These are phyloP conservation scores for Cordyceps fumosorosea DNA, from an alignment of 2,329 filamentous ascomycete genomes.

Conservation along the genomic window DNA sequence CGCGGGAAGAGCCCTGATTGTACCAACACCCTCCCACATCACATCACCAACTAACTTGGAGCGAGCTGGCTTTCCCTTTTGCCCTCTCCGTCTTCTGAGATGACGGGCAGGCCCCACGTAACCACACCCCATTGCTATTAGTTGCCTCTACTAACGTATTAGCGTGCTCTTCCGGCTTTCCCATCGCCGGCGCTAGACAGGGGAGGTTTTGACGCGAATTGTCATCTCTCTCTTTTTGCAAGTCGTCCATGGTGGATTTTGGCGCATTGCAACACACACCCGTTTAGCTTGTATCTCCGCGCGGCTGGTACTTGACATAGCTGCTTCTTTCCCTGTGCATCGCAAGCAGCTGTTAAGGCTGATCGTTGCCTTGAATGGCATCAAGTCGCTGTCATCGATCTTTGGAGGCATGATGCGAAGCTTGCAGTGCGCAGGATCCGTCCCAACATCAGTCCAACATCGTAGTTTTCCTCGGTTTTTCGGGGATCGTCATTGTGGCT, in stretches of 20 bases:
- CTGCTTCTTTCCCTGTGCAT: neutral
- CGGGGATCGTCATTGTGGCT: constrained; percentile 2
- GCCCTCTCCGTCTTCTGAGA: constrained; percentile 1
- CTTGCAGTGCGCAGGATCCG: neutral
- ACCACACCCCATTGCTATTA: neutral
- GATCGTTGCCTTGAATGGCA: neutral
- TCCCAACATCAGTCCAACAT: neutral
- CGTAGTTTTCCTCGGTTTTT: neutral
- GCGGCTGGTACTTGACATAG: neutral
- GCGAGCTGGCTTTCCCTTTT: neutral
- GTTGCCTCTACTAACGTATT: neutral
- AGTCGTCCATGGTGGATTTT: neutral
- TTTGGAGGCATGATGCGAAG: neutral
- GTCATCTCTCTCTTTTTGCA: constrained; percentile 8
- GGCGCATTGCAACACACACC: neutral
- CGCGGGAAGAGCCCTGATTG: neutral
- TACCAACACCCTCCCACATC: neutral
- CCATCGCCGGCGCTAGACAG: constrained; percentile 7
- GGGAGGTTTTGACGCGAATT: constrained; percentile 2
- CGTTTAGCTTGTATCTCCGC: neutral
- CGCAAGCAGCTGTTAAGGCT: neutral
- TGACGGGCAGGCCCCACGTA: constrained; percentile 6
- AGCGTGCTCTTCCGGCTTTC: neutral
- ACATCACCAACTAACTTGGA: neutral
- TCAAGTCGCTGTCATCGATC: neutral